These are phyloP conservation scores for Quercus berberidifolia DNA, from an alignment of 306 rosid genomes.

Conservation along the genomic window DNA sequence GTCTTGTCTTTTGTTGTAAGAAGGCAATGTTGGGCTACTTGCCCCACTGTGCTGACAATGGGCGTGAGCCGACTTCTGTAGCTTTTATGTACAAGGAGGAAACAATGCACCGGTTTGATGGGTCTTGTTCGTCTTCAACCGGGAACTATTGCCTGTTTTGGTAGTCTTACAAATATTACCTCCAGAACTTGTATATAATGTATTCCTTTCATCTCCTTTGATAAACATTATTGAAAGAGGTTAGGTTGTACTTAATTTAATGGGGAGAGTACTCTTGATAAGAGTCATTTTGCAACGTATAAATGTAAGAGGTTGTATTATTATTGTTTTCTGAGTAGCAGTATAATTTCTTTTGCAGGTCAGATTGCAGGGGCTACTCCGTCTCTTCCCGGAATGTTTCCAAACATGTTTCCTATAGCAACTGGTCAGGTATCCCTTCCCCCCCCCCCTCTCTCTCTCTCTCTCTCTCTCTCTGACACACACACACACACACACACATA, in stretches of 20 bases:
- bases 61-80: conserved; percentile 99
- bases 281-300: conserved; percentile 27
- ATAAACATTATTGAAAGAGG: conserved; percentile 33
- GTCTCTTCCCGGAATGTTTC: conserved; percentile 88
- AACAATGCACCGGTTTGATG: conserved; percentile 96
- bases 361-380: conserved; percentile 79
- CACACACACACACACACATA: too few relatives aligned
- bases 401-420: conserved; percentile 80
- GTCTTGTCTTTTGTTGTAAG: conserved; percentile 91
- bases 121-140: conserved; percentile 98
- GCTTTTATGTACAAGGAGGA: conserved; percentile 98
- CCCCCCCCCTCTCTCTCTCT: neutral
- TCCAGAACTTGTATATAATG: conserved; percentile 51
- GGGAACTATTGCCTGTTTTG: conserved; percentile 83
- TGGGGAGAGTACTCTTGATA: conserved; percentile 3
- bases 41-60: conserved; percentile 99
- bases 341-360: conserved; percentile 55
- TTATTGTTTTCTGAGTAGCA: conserved; percentile 24
- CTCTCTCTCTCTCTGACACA: neutral
- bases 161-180: conserved; percentile 82
- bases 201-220: conserved; percentile 38
- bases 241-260: conserved; percentile 28
- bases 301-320: conserved; percentile 10
- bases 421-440: conserved; percentile 69
- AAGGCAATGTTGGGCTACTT: conserved; percentile 99